A percentile compares a stretch with the other conserved stretches of the same genome.
Evolutionary conservation across 1,284 basidiomycete genomes (phyloP).

Genomic region (Ceratobasidium sp.): DNA sequence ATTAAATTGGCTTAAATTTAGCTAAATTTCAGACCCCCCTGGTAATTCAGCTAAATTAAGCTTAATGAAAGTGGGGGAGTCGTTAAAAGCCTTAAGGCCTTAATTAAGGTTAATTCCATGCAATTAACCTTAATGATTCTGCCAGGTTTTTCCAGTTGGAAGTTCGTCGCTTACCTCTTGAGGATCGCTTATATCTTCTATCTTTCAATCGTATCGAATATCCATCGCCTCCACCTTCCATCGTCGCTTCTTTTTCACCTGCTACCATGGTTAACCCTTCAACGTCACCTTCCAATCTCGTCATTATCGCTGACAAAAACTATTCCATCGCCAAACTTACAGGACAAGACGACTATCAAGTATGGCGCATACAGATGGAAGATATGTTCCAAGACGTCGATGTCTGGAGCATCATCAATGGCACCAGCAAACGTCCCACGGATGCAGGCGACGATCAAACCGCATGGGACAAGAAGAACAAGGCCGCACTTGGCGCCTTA

Average conservation of each 20-base stretch:
- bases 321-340: constrained; percentile 12
- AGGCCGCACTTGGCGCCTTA: constrained; percentile 6
- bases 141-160: no score
- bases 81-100: no score
- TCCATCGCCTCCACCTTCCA: background rate
- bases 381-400: constrained; percentile 39
- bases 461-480: constrained; percentile 8
- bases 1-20: no score
- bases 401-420: constrained; percentile 3
- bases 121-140: no score
- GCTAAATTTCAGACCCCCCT: no score
- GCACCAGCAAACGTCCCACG: background rate
- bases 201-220: background rate
- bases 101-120: no score
- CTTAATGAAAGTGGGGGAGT: no score
- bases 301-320: constrained; percentile 23
- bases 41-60: no score
- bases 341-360: constrained; percentile 30
- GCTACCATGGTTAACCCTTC: background rate
- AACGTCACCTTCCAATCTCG: no score
- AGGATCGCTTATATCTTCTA: background rate
- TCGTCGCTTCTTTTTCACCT: background rate
- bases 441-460: background rate
- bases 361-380: constrained; percentile 28
- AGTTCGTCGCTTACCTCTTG: background rate